Base-by-base conservation (phyloP, 2,329 filamentous ascomycete genomes). In the Colletotrichum gloeosporioides region DNA sequence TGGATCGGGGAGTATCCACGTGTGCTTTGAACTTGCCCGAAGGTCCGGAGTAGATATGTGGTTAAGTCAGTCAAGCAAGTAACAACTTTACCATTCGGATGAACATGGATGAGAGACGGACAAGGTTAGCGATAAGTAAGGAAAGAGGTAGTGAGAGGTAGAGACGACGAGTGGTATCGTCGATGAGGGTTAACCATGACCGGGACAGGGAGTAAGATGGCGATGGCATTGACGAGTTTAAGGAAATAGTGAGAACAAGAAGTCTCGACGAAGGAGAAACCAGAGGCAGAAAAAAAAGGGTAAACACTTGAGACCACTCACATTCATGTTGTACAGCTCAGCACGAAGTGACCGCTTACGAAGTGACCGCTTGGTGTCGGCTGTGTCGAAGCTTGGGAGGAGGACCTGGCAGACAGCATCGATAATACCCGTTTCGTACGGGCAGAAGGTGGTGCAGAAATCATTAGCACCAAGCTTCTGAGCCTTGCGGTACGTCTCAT, bases 271-370 rank as follows among this genome's bases (percentile, higher is more conserved):
- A 39, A 8, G 36, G 15, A 5, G 8, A 39, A 3, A 18, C 4
- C 36, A 39, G 36, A 16, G 36, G 15, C 36, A 39, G 36, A 18
- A 39, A 16, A 15, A 15, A 36, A 36, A 36, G 34, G 16, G 16
- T 4, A 18, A 3, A 39, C 36, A 39, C 15, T 5, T 16, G 15
- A 39, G 36, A 39, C 36, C 36, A 39, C 80, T 61, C 69, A 90
- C 87, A 78, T 92, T 92, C 22, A 92, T 81, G 76, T 91, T 91
- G 13, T 91, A 92, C 3, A 92, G 81, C 81, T 92, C 89, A 0
- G 90, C 90, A 6, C 81, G 82, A 2, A 92, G 81, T 1, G 82
- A 78, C 3, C 78, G 83, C 1, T 84, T 84, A 6, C 81, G 82
- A 2, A 92, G 81, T 1, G 82, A 78, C 3, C 78, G 83, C 1